Evolutionary conservation across 306 rosid genomes (phyloP).

Genomic region (Dryas drummondii): DNA sequence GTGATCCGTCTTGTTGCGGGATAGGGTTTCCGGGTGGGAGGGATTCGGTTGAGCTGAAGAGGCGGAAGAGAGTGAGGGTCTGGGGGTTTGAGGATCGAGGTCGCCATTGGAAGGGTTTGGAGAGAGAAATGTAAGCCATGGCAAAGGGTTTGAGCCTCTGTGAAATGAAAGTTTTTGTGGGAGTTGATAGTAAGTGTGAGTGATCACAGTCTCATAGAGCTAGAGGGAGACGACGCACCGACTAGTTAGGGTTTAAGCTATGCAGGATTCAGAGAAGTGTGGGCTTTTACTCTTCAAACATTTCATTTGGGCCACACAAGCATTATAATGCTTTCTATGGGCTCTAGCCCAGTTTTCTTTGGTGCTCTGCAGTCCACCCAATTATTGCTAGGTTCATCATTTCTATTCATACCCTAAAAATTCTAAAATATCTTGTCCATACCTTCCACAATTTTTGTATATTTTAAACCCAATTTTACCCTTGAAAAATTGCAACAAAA

Average conservation of each 20-base stretch:
- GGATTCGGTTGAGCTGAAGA: constrained; percentile 31
- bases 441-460: too few relatives aligned
- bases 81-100: constrained; percentile 32
- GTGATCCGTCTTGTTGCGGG: constrained; percentile 8
- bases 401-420: too few relatives aligned
- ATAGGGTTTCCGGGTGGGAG: neutral
- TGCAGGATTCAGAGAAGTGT: neutral
- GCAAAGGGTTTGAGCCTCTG: neutral
- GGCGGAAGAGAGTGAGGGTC: constrained; percentile 26
- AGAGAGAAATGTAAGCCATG: constrained; percentile 48
- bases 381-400: too few relatives aligned
- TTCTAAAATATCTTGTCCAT: too few relatives aligned
- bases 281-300: neutral
- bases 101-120: constrained; percentile 50
- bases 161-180: neutral
- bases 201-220: neutral
- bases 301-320: neutral
- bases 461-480: too few relatives aligned
- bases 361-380: too few relatives aligned
- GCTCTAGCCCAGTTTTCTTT: too few relatives aligned
- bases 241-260: constrained; percentile 1
- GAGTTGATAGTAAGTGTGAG: neutral
- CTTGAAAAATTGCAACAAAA: too few relatives aligned
- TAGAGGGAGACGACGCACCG: neutral
- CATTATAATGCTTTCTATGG: too few relatives aligned